A percentile compares a stretch with the other conserved stretches of the same genome.
Conservation (phyloP, 805 yeast species). For the Saccharomycopsis sp. region DNA sequence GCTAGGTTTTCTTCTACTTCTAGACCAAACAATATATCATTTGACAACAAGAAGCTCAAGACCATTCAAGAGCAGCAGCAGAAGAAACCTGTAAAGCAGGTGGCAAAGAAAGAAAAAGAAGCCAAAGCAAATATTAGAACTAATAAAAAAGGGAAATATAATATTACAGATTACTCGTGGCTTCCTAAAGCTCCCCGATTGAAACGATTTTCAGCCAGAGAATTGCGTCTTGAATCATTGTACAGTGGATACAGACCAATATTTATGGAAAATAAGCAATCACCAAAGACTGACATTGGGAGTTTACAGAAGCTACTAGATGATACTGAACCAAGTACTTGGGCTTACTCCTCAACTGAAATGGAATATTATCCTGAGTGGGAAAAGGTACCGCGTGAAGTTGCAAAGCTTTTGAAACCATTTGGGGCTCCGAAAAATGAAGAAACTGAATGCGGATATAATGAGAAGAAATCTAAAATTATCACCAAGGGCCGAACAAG, state of each 20-base stretch:
- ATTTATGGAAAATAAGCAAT: slow-evolving; percentile 12
- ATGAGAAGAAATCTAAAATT: background rate
- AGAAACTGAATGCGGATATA: background rate
- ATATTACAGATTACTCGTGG: slow-evolving; percentile 12
- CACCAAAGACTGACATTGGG: background rate
- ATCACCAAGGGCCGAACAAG: slow-evolving; percentile 17
- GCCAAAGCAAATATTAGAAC: background rate
- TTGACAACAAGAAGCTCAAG: background rate
- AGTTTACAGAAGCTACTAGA: slow-evolving; percentile 5
- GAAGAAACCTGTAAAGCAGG: background rate
- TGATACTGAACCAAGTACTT: slow-evolving; percentile 8
- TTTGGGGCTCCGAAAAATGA: slow-evolving; percentile 6
- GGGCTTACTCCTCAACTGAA: slow-evolving; percentile 21
- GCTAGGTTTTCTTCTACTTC: slow-evolving; percentile 5
- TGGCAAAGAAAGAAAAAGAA: background rate
- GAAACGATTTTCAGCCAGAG: slow-evolving; percentile 10
- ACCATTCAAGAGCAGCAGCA: background rate
- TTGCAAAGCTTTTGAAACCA: slow-evolving; percentile 10
- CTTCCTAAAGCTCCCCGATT: slow-evolving; percentile 22
- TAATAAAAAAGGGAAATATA: background rate
- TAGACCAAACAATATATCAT: slow-evolving; percentile 2
- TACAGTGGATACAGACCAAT: slow-evolving; percentile 21
- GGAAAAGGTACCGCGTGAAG: slow-evolving; percentile 19
- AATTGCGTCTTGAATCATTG: slow-evolving; percentile 13
- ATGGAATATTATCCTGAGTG: slow-evolving; percentile 18